Evolutionary conservation across 1,139 yeast genomes (phyloP), one percentile per base, ranked within the genome.

Genomic region (Arxiozyma telluris): DNA sequence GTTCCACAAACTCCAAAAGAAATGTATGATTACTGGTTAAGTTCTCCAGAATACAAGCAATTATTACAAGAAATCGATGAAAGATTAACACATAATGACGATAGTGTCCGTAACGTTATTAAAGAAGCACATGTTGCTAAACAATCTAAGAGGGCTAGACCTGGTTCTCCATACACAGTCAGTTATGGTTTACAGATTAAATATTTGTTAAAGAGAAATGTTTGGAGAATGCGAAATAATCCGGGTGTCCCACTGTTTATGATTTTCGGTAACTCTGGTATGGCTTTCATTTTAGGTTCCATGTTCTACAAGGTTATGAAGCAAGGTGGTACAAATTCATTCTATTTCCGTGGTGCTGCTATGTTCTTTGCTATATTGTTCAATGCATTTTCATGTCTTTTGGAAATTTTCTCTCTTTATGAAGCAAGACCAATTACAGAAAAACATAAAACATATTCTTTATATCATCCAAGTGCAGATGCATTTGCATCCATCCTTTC

Each of bases 401-500:
- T 87, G 66, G 95, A 88, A 70, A 82, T 87, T 60, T 78, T 84
- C 72, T 72, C 87, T 9, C 71, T 85, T 53, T 80, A 76, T 59
- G 90, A 84, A 64, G 83, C 88, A 17, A 80, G 95, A 64, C 83
- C 87, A 2, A 80, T 88, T 59, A 86, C 86, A 38, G 91, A 85
- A 67, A 88, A 88, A 65, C 96, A 87, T 62, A 83, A 83, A 65
- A 76, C 81, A 47, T 87, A 81, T 67, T 88, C 90, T 1, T 69
- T 87, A 53, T 86, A 85, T 64, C 87, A 84, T 58, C 93, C 93
- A 8, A 77, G 88, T 54, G 88, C 91, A 1, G 89, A 85, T 61
- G 89, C 93, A 0, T 62, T 84, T 18, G 87, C 91, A 0, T 80
- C 87, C 17, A 76, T 84, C 51, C 61, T 84, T 22, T 80, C 89